These are phyloP conservation scores for Elsinoe ampelina DNA, from an alignment of 2,329 filamentous ascomycete genomes.

Conservation along the genomic window DNA sequence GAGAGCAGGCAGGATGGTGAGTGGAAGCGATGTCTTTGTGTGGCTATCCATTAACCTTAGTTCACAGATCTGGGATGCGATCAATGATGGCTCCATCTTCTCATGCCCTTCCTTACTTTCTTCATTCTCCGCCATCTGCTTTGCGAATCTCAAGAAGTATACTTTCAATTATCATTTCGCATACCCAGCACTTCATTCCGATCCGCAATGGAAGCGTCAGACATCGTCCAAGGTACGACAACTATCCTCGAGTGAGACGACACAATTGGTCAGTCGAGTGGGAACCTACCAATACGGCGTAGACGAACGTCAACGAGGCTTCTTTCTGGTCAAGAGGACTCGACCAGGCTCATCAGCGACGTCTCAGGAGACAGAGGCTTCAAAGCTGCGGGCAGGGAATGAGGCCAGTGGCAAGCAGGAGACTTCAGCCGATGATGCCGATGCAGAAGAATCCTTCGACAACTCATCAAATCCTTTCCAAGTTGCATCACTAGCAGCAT, in stretches of 20 bases:
- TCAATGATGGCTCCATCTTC: slow-evolving; percentile 92
- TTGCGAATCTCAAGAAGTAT: slow-evolving; percentile 94
- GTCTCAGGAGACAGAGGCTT: slow-evolving; percentile 2
- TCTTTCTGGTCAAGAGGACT: slow-evolving; percentile 84
- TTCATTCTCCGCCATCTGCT: slow-evolving; percentile 82
- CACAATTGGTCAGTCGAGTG: slow-evolving; percentile 68
- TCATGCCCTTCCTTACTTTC: slow-evolving; percentile 84
- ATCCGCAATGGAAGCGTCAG: slow-evolving; percentile 66
- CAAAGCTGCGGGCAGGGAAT: neutral
- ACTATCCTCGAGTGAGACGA: slow-evolving; percentile 61
- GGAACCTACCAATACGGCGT: slow-evolving; percentile 80
- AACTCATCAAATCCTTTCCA: slow-evolving; percentile 57
- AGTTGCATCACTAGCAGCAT: slow-evolving; percentile 64
- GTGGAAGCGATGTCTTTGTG: slow-evolving; percentile 17
- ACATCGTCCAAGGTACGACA: slow-evolving; percentile 16
- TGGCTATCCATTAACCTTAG: slow-evolving; percentile 11
- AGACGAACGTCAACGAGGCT: slow-evolving; percentile 79
- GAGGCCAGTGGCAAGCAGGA: neutral
- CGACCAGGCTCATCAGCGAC: slow-evolving; percentile 21
- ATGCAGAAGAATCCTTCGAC: slow-evolving; percentile 41
- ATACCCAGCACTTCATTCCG: slow-evolving; percentile 85
- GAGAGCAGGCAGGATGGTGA: slow-evolving; percentile 67
- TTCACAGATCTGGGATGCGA: slow-evolving; percentile 84
- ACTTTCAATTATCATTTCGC: slow-evolving; percentile 98
- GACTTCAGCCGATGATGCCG: slow-evolving; percentile 36